Base-by-base conservation (phyloP, 2,329 filamentous ascomycete genomes). In the Cylindrodendrum hubeiense region DNA sequence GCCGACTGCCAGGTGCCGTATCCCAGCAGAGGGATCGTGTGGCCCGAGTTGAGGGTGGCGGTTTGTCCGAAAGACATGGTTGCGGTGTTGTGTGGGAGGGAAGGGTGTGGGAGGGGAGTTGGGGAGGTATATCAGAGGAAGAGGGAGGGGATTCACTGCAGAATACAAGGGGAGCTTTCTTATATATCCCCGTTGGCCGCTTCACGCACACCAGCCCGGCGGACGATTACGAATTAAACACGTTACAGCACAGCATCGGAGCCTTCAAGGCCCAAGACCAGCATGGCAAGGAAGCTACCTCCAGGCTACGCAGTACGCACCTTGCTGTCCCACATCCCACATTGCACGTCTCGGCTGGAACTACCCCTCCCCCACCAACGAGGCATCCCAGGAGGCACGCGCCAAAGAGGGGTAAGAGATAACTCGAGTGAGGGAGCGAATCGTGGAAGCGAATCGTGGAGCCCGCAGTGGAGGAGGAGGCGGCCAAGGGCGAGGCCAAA, bases 1-100 rank as follows among this genome's bases (percentile, higher is more conserved):
- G 85, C 82, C 33, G 90, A 88, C 77, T 92, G 90, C 90, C 90
- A 92, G 72, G 90, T 92, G 74, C 90, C 89, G 65, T 78, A 84
- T 67, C 87, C 86, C 66, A 90, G 79, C 53, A 83, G 83, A 3
- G 89, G 87, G 61, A 92, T 92, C 80, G 89, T 88, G 75, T 87
- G 86, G 70, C 91, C 90, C 59, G 86, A 85, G 81, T 86, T 89
- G 74, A 90, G 85, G 67, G 86, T 87, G 71, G 89, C 86, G 78
- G 87, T 82, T 71, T 77, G 80, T 63, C 82, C 85, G 75, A 82
- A 80, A 75, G 88, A 90, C 47, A 90, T 90, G 68, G 55, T 75
- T 67, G 67, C 51, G 26, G 53, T 53, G 12, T 19, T 33, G 46
- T 37, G 22, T 3, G 13, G 22, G 26, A 22, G 44, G 47, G 30